Conservation (phyloP, 805 yeast genomes). For the Suhomyces vadensis region DNA sequence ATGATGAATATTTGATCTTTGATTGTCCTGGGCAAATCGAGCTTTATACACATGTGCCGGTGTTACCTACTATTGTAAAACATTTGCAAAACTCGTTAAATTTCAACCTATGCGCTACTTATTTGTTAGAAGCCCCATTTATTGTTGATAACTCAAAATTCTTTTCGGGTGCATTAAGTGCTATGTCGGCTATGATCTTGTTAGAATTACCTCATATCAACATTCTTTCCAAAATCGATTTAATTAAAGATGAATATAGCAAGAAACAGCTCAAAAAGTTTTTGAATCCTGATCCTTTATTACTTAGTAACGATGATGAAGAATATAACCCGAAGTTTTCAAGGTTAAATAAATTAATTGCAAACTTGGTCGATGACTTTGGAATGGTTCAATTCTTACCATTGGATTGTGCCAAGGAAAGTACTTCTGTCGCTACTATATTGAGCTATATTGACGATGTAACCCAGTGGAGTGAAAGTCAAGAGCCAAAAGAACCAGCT, state of each 20-base stretch:
- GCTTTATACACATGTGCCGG: conserved; percentile 90
- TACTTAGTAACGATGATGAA: conserved; percentile 48
- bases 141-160: conserved; percentile 88
- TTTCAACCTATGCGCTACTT: conserved; percentile 89
- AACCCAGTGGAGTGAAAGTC: conserved; percentile 96
- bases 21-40: conserved; percentile 99
- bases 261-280: conserved; percentile 78
- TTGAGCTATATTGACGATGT: conserved; percentile 92
- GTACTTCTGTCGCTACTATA: conserved; percentile 77
- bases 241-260: conserved; percentile 76
- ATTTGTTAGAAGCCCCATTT: conserved; percentile 90
- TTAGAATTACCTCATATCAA: conserved; percentile 94
- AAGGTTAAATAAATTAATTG: conserved; percentile 76
- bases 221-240: conserved; percentile 81
- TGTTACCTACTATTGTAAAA: conserved; percentile 82
- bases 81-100: conserved; percentile 79
- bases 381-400: conserved; percentile 99
- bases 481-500: conserved; percentile 94
- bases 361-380: conserved; percentile 90
- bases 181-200: conserved; percentile 97
- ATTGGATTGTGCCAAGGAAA: conserved; percentile 65
- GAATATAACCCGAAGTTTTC: conserved; percentile 59
- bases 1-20: conserved; percentile 89
- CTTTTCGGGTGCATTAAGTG: conserved; percentile 92
- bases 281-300: conserved; percentile 87